A percentile compares a stretch with the other conserved stretches of the same genome.
These are phyloP conservation scores for Ogataea hybrid DNA, from an alignment of 1,139 yeast genomes.

Conservation along the genomic window DNA sequence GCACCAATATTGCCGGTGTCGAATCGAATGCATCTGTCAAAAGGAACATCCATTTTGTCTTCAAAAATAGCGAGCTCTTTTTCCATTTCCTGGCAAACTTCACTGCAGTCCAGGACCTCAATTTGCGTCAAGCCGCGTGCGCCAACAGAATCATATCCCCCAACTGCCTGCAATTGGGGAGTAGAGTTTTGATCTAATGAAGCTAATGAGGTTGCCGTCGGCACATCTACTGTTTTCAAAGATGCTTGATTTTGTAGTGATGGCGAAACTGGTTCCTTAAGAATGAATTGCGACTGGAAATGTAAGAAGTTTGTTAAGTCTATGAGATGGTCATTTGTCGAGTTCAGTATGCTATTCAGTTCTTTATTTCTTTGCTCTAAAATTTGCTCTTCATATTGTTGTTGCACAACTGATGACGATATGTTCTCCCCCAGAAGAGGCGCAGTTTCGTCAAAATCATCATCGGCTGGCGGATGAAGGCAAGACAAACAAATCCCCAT, in stretches of 20 bases:
- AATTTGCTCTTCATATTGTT: constrained; percentile 24
- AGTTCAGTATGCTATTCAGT: constrained; percentile 29
- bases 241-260: constrained; percentile 1
- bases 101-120: constrained; percentile 11
- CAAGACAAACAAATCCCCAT: constrained; percentile 34
- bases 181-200: constrained; percentile 13
- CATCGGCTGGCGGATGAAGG: constrained; percentile 17
- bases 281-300: constrained; percentile 12
- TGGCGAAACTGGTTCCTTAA: constrained; percentile 6
- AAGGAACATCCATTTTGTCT: constrained; percentile 11
- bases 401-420: constrained; percentile 14
- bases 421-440: constrained; percentile 27
- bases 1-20: constrained; percentile 19
- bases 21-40: constrained; percentile 10
- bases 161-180: constrained; percentile 9
- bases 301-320: constrained; percentile 24
- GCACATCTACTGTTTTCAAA: constrained; percentile 6
- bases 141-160: constrained; percentile 8
- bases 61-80: constrained; percentile 17
- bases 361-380: constrained; percentile 30
- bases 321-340: constrained; percentile 32
- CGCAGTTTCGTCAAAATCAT: constrained; percentile 26
- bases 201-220: constrained; percentile 8
- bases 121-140: constrained; percentile 12
- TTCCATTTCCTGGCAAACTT: constrained; percentile 10